phyloP scores from a whole-genome alignment of 2,329 filamentous ascomycete species.

The Rhynchosporium agropyri region DNA sequence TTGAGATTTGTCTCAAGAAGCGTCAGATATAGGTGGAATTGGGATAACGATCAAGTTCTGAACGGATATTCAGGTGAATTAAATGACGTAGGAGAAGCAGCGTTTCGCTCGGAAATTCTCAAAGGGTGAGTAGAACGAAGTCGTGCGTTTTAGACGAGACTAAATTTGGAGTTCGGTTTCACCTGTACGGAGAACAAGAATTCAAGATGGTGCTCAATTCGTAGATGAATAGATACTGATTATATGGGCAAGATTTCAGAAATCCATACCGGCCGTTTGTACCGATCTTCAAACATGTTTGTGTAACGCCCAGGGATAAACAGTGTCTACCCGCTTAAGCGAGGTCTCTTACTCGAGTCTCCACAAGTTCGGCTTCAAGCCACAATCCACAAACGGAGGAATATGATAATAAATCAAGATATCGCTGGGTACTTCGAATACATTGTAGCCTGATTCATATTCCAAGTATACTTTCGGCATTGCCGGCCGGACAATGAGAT shows the following conservation, averaged over 20 bases:
- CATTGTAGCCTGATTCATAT: no score
- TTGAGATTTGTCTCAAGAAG: background rate
- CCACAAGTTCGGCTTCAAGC: background rate
- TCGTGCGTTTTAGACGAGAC: background rate
- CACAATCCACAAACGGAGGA: background rate
- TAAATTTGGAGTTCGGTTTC: background rate
- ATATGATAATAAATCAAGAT: background rate
- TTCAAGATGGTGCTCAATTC: background rate
- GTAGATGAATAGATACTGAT: background rate
- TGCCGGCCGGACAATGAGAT: background rate
- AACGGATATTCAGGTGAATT: background rate
- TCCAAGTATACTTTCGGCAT: no score
- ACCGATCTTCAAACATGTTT: conserved; percentile 1
- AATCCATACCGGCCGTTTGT: conserved; percentile 6
- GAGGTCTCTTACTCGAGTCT: background rate
- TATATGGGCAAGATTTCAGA: background rate
- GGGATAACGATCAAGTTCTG: background rate
- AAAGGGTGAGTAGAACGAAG: background rate
- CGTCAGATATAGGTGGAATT: background rate
- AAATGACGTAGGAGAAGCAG: background rate
- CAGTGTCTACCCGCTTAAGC: conserved; percentile 10
- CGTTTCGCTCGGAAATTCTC: no score
- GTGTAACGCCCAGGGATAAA: background rate
- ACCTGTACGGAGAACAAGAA: background rate
- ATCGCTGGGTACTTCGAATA: background rate